phyloP scores from a whole-genome alignment of 352 stramenopile genomes.

The Elongisporangium prolatum region DNA sequence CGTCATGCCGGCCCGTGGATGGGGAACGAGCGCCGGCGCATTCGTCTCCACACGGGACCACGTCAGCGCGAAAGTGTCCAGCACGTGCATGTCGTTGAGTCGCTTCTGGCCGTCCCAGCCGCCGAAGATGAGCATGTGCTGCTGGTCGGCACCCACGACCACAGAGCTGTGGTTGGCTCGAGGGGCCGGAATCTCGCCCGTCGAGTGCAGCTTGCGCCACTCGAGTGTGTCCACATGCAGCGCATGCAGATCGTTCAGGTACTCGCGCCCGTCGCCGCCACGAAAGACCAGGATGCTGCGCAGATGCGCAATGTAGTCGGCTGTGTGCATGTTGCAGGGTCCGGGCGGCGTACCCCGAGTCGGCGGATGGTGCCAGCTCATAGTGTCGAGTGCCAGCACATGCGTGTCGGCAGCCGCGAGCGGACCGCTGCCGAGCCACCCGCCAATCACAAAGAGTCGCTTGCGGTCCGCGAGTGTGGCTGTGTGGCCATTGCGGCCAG shows the following conservation, averaged over 20 bases:
- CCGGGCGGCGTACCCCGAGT: conserved; percentile 47
- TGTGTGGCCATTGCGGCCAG: conserved; percentile 93
- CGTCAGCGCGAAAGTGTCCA: conserved; percentile 87
- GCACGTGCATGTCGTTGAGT: conserved; percentile 95
- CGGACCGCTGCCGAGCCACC: conserved; percentile 91
- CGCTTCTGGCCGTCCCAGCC: conserved; percentile 91
- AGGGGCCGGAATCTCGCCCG: conserved; percentile 75
- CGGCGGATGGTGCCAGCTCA: conserved; percentile 56
- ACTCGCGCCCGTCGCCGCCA: conserved; percentile 92
- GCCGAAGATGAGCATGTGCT: conserved; percentile 93
- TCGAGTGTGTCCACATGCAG: conserved; percentile 86
- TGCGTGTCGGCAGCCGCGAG: conserved; percentile 91
- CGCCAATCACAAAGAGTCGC: conserved; percentile 94
- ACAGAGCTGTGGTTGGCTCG: conserved; percentile 94
- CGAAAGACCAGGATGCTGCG: conserved; percentile 92
- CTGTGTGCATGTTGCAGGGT: conserved; percentile 98
- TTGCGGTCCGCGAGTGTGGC: conserved; percentile 88
- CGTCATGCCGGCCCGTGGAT: conserved; percentile 94
- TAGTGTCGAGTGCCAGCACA: conserved; percentile 82
- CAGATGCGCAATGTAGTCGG: conserved; percentile 85
- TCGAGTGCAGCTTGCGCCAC: conserved; percentile 81
- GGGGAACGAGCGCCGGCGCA: conserved; percentile 76
- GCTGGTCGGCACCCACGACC: conserved; percentile 63
- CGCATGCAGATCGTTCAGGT: conserved; percentile 95
- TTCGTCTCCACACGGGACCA: conserved; percentile 78